Evolutionary conservation across 805 yeast genomes (phyloP).

Genomic region (Pichia phayaonensis): DNA sequence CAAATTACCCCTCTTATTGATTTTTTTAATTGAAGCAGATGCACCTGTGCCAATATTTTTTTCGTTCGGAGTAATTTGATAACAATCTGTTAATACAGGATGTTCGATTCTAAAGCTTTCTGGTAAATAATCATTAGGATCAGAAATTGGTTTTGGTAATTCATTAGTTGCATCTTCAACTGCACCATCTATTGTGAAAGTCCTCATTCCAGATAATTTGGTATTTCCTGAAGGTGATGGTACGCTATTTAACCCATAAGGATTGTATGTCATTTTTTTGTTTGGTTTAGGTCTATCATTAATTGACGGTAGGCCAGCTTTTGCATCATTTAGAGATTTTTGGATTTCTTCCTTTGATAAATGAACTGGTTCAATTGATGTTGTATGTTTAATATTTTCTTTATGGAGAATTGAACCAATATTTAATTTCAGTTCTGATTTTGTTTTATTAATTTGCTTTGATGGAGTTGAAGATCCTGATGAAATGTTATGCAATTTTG

Average conservation of each 20-base stretch:
- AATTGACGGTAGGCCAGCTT: constrained; percentile 27
- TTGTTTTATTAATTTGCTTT: background rate
- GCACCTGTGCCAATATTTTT: constrained; percentile 69
- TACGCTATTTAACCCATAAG: constrained; percentile 40
- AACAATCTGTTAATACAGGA: constrained; percentile 50
- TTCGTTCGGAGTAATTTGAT: constrained; percentile 38
- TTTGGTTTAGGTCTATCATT: constrained; percentile 17
- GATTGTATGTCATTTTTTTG: constrained; percentile 50
- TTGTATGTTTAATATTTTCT: background rate
- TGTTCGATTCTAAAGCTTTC: constrained; percentile 44
- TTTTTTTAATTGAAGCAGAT: constrained; percentile 57
- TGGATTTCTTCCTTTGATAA: constrained; percentile 7
- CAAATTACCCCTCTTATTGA: constrained; percentile 27
- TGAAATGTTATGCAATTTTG: background rate
- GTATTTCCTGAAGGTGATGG: background rate
- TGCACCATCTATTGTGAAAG: constrained; percentile 9
- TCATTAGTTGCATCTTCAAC: constrained; percentile 36
- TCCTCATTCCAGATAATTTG: constrained; percentile 18
- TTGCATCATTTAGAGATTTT: constrained; percentile 6
- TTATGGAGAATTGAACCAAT: background rate
- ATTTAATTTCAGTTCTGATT: background rate
- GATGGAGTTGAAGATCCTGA: background rate
- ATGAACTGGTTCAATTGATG: background rate
- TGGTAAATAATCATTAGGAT: constrained; percentile 65
- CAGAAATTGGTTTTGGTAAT: constrained; percentile 57